Evolutionary conservation across 2,329 filamentous ascomycete species (phyloP), one percentile per base, ranked within the genome.

Genomic region (Raffaelea albimanens): DNA sequence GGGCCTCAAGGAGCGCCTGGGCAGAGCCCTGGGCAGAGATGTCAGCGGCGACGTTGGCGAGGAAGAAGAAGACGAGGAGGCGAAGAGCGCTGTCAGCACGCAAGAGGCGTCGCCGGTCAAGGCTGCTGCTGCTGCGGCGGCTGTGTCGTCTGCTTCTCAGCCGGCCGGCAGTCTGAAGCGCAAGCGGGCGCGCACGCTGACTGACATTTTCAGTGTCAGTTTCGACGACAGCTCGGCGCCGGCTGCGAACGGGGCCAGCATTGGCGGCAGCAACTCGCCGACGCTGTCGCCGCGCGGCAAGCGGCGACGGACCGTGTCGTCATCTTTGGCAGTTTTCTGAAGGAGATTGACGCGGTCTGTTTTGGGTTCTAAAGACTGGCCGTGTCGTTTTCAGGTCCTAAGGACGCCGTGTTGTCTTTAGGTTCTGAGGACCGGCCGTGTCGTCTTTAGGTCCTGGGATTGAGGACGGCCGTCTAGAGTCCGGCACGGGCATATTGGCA

Each of bases 1-100:
- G 0, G 76, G 75, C 4, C 65, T 80, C 7, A 70, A 71, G 50
- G 75, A 79, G 57, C 69, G 76, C 5, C 63, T 80, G 0, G 73
- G 72, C 36, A 68, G 68, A 52, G 76, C 73, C 3, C 61, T 80
- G 0, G 75, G 76, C 8, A 58, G 61, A 18, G 73, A 76, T 3
- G 53, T 78, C 13, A 70, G 75, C 4, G 74, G 74, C 20, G 57
- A 65, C 2, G 40, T 52, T 10, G 62, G 62, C 21, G 59, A 62
- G 34, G 25, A 29, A 29, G 25, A 29, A 29, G 7, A 29, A 13
- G 7, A 29, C 7, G 7, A 29, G 25, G 7, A 29, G 25, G 7
- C 31, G 51, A 57, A 5, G 43, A 58, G 50, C 18, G 51, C 38
- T 18, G 42, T 21, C 36, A 45, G 16, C 33, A 34, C 23, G 16